Evolutionary conservation across 768 basidiomycete genomes (phyloP).

Genomic region (Myochromella boudieri): DNA sequence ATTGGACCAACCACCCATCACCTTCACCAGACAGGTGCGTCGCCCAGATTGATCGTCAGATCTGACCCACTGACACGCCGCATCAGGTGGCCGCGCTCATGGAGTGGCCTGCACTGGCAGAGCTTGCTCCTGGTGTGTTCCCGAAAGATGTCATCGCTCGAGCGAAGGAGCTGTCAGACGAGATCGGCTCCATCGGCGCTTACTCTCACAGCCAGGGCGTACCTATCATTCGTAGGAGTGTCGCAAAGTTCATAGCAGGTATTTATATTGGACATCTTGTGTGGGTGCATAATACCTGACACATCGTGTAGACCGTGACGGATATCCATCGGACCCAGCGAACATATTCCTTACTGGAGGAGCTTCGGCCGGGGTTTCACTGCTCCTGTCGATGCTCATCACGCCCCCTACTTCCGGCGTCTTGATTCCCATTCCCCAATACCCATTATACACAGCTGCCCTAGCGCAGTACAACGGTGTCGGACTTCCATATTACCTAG

Average conservation of each 20-base stretch:
- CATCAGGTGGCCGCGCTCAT: conserved; percentile 84
- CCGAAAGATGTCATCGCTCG: conserved; percentile 84
- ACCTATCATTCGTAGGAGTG: conserved; percentile 80
- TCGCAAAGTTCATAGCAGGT: conserved; percentile 91
- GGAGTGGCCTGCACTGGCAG: conserved; percentile 86
- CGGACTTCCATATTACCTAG: conserved; percentile 85
- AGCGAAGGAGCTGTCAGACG: conserved; percentile 74
- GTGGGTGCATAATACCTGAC: conserved; percentile 6
- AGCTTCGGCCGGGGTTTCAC: conserved; percentile 92
- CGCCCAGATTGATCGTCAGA: background rate
- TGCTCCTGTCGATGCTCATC: conserved; percentile 80
- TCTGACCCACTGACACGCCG: conserved; percentile 6
- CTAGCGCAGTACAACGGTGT: conserved; percentile 84
- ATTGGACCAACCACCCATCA: conserved; percentile 89
- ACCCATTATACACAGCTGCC: conserved; percentile 95
- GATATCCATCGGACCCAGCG: conserved; percentile 76
- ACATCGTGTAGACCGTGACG: conserved; percentile 73
- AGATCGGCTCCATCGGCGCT: conserved; percentile 92
- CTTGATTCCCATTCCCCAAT: conserved; percentile 97
- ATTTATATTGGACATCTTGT: conserved; percentile 19
- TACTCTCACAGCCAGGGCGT: conserved; percentile 97
- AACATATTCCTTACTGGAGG: conserved; percentile 95
- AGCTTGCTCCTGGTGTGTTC: conserved; percentile 76
- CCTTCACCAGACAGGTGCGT: conserved; percentile 86
- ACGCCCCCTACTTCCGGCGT: conserved; percentile 67